phyloP scores from a whole-genome alignment of 129 eudicot species.

The Scalesia atractyloides region DNA sequence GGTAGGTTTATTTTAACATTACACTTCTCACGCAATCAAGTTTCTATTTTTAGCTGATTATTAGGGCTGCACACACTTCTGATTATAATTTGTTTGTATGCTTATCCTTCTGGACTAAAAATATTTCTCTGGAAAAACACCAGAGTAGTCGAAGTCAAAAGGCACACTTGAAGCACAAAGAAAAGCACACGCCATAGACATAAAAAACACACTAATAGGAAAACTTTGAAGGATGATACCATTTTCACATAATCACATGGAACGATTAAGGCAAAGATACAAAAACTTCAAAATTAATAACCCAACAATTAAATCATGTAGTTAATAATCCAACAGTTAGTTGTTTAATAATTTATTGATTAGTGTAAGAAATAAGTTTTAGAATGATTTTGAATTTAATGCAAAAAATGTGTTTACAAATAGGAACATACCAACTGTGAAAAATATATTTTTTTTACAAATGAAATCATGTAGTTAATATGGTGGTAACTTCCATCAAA shows the following conservation, averaged over 20 bases:
- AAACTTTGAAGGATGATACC: not conserved
- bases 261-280: not conserved
- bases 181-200: not conserved
- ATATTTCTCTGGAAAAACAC: not conserved
- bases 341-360: too few relatives aligned
- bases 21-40: conserved; percentile 2
- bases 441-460: too few relatives aligned
- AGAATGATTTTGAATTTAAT: too few relatives aligned
- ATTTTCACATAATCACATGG: not conserved
- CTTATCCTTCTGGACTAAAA: not conserved
- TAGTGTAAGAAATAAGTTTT: too few relatives aligned
- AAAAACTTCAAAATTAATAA: not conserved
- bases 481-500: too few relatives aligned
- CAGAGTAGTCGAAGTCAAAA: not conserved
- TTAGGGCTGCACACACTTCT: conserved; percentile 10
- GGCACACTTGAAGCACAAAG: not conserved
- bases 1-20: conserved; percentile 46
- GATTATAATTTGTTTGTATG: not conserved
- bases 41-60: conserved; percentile 3
- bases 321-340: too few relatives aligned
- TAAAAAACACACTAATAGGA: not conserved
- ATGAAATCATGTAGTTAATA: too few relatives aligned
- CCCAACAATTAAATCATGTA: not conserved
- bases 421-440: too few relatives aligned
- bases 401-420: too few relatives aligned